Conservation (phyloP, 805 yeast species). For the Starmerella bombicola region DNA sequence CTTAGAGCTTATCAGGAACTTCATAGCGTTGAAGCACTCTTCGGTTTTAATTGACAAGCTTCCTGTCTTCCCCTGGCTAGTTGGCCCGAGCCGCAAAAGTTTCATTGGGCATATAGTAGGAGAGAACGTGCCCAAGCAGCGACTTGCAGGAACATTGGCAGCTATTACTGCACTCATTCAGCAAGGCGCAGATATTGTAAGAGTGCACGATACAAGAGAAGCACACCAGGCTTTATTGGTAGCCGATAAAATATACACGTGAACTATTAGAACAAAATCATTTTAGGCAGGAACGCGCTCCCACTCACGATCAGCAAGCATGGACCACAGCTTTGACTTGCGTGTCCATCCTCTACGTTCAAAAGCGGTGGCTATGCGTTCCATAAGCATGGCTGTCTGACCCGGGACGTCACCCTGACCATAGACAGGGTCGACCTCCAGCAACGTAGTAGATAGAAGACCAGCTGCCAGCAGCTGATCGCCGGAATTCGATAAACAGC, state of each 20-base stretch:
- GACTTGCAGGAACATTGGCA: conserved; percentile 68
- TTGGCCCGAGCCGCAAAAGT: conserved; percentile 82
- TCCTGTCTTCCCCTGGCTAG: conserved; percentile 47
- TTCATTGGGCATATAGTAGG: conserved; percentile 69
- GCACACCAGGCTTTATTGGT: conserved; percentile 42
- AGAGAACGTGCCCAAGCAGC: conserved; percentile 42
- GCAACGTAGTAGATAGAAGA: conserved; percentile 37
- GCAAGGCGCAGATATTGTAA: conserved; percentile 61
- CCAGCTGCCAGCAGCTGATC: conserved; percentile 35
- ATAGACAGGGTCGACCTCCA: conserved; percentile 28
- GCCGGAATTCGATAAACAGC: conserved; percentile 40
- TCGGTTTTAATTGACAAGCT: conserved; percentile 21
- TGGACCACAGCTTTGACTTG: conserved; percentile 66
- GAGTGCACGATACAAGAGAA: conserved; percentile 75
- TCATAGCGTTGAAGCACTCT: conserved; percentile 20
- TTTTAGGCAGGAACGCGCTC: background rate
- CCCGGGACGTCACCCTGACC: conserved; percentile 23
- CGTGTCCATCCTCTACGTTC: conserved; percentile 37
- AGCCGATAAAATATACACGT: conserved; percentile 70
- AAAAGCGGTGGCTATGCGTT: conserved; percentile 44
- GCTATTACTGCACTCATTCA: conserved; percentile 61
- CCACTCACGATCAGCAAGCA: conserved; percentile 17
- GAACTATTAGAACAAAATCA: too few species aligned
- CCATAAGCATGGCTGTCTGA: conserved; percentile 41
- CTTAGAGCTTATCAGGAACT: conserved; percentile 42